phyloP scores from a whole-genome alignment of 805 yeast genomes.

The Wickerhamiella vanderwaltii region DNA sequence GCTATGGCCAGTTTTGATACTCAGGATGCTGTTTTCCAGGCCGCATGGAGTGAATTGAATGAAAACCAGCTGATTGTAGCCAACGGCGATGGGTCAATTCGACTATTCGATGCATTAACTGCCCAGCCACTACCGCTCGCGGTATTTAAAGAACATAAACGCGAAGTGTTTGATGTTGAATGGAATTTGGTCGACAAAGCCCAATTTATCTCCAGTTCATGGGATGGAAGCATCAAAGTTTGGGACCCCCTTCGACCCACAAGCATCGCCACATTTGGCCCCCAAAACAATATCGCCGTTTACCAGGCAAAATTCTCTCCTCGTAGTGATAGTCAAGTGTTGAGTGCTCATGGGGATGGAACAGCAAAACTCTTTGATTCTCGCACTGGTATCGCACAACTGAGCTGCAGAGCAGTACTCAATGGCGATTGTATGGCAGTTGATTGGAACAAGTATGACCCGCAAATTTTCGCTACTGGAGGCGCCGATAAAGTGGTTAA shows the following conservation, averaged over 20 bases:
- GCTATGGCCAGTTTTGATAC: constrained; percentile 61
- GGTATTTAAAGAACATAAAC: constrained; percentile 48
- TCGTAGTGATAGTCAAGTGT: constrained; percentile 57
- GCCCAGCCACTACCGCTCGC: constrained; percentile 23
- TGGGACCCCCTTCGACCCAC: constrained; percentile 23
- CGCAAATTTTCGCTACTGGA: constrained; percentile 68
- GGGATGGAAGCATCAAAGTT: constrained; percentile 82
- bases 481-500: constrained; percentile 83
- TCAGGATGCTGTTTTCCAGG: constrained; percentile 82
- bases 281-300: constrained; percentile 27
- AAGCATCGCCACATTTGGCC: constrained; percentile 12
- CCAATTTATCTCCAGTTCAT: constrained; percentile 63
- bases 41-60: constrained; percentile 82
- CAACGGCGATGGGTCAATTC: constrained; percentile 81
- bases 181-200: constrained; percentile 64
- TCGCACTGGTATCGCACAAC: constrained; percentile 34
- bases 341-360: constrained; percentile 65
- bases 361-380: constrained; percentile 73
- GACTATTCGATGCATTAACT: constrained; percentile 59
- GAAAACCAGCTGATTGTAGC: constrained; percentile 77
- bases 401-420: constrained; percentile 57
- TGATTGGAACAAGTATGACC: constrained; percentile 85
- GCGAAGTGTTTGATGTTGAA: constrained; percentile 60
- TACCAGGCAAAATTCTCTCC: constrained; percentile 77
- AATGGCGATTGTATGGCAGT: constrained; percentile 70